These are phyloP conservation scores for Linaria vulgaris DNA, from an alignment of 257 asterid species.

Conservation along the genomic window DNA sequence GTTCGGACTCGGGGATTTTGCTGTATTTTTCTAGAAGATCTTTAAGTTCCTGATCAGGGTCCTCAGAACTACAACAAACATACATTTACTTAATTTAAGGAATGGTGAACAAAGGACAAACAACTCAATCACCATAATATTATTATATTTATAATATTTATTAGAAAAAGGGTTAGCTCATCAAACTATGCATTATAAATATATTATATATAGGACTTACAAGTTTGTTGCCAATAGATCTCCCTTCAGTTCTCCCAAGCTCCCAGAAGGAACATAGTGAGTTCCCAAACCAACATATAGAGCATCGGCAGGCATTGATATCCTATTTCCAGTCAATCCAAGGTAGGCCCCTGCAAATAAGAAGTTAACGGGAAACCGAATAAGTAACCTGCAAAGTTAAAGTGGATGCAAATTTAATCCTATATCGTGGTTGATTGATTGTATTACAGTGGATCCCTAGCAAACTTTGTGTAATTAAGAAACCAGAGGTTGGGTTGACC, in stretches of 20 bases:
- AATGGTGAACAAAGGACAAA: conserved; percentile 11
- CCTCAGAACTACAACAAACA: conserved; percentile 65
- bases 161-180: neutral
- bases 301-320: conserved; percentile 97
- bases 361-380: neutral
- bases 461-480: neutral
- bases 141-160: too few relatives aligned
- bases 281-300: conserved; percentile 86
- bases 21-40: conserved; percentile 59
- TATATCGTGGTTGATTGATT: conserved; percentile 2
- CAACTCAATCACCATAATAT: neutral
- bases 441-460: neutral
- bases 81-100: neutral
- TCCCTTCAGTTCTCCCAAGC: conserved; percentile 59
- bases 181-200: neutral
- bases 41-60: conserved; percentile 65
- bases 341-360: conserved; percentile 79
- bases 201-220: conserved; percentile 38
- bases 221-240: conserved; percentile 62
- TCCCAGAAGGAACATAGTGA: conserved; percentile 86
- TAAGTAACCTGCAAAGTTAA: conserved; percentile 8
- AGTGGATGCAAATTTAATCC: conserved; percentile 13
- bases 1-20: conserved; percentile 71
- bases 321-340: conserved; percentile 88
- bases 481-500: neutral